Conservation (phyloP, 164 flowering plant species). For the Buxus sempervirens region DNA sequence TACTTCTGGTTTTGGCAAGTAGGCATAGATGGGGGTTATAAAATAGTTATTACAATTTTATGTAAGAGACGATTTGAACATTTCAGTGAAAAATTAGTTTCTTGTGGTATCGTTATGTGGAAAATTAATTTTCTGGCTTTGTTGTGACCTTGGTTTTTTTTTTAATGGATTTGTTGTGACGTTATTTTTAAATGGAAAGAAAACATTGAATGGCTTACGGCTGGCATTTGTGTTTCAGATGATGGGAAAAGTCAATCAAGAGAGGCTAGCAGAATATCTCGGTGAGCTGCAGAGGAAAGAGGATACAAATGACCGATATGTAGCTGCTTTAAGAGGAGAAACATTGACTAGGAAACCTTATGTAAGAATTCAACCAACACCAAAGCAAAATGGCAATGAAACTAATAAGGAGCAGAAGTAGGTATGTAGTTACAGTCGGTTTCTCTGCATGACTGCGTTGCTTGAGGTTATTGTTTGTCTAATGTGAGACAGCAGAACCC, state of each 20-base stretch:
- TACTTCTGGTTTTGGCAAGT: too few species aligned
- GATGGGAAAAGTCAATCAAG: conserved; percentile 84
- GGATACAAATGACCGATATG: conserved; percentile 87
- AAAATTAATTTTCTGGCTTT: too few species aligned
- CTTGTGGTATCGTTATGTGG: neutral
- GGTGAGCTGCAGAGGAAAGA: conserved; percentile 85
- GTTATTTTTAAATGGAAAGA: neutral
- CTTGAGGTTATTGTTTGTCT: too few species aligned
- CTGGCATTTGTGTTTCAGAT: conserved; percentile 36
- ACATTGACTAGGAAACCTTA: conserved; percentile 87
- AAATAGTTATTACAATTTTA: neutral
- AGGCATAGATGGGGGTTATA: too few species aligned
- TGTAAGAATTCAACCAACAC: conserved; percentile 76
- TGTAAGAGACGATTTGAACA: too few species aligned
- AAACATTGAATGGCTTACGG: neutral
- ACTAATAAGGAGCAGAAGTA: conserved; percentile 18
- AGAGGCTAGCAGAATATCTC: conserved; percentile 82
- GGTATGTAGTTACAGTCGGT: neutral
- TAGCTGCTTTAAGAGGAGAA: conserved; percentile 89
- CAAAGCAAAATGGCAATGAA: conserved; percentile 30
- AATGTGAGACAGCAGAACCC: too few species aligned
- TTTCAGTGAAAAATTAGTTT: neutral
- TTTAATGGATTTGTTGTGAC: too few species aligned
- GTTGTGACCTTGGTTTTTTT: too few species aligned
- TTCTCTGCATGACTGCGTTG: too few species aligned